phyloP scores from a whole-genome alignment of 2,329 filamentous ascomycete genomes.

The Neospermospora avenae region DNA sequence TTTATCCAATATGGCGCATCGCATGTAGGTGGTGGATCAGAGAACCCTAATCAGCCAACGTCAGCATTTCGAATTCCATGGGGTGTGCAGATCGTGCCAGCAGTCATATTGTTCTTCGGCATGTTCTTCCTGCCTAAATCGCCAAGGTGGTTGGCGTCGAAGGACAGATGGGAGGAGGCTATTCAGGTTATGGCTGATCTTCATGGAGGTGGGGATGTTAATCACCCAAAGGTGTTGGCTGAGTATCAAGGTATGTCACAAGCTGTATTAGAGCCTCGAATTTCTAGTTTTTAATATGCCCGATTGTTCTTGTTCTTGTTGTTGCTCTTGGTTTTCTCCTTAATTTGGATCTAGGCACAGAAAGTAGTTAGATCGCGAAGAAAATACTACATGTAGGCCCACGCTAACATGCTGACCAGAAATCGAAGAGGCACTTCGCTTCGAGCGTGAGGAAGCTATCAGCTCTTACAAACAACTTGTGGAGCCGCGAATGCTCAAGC shows the following conservation, averaged over 20 bases:
- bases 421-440: constrained; percentile 70
- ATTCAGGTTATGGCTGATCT: constrained; percentile 54
- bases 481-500: constrained; percentile 67
- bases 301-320: too few species aligned
- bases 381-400: too few species aligned
- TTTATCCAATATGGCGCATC: constrained; percentile 64
- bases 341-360: too few species aligned
- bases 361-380: too few species aligned
- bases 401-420: constrained; percentile 36
- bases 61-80: constrained; percentile 59
- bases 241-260: constrained; percentile 45
- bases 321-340: too few species aligned
- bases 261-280: too few species aligned
- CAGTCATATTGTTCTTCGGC: constrained; percentile 50
- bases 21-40: constrained; percentile 49
- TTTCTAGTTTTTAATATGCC: too few species aligned
- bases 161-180: constrained; percentile 65
- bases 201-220: constrained; percentile 54
- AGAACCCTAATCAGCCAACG: constrained; percentile 48
- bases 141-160: constrained; percentile 67
- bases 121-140: constrained; percentile 61
- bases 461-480: constrained; percentile 70
- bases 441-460: constrained; percentile 68
- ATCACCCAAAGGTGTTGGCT: constrained; percentile 58
- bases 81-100: constrained; percentile 58